phyloP scores from a whole-genome alignment of 2,329 filamentous ascomycete genomes.

The Teratosphaeria viscida region DNA sequence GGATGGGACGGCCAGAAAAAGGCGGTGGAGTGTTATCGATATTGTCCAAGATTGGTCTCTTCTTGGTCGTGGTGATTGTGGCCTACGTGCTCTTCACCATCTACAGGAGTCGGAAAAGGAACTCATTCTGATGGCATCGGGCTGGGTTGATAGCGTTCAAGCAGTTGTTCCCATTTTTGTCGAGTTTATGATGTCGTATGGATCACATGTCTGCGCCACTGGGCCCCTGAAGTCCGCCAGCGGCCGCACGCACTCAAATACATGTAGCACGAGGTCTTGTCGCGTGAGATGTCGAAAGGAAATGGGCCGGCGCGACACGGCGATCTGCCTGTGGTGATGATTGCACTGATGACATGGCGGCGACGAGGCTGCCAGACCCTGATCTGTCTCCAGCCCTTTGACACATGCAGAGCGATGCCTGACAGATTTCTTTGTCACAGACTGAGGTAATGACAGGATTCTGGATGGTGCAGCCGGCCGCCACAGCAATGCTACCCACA shows the following conservation, averaged over 20 bases:
- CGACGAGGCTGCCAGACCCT: neutral
- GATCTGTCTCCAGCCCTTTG: neutral
- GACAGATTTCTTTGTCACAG: neutral
- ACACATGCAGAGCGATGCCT: neutral
- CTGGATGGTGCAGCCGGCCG: neutral
- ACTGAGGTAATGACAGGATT: neutral
- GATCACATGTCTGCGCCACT: neutral
- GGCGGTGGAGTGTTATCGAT: constrained; percentile 57
- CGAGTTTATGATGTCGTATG: constrained; percentile 3
- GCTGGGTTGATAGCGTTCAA: constrained; percentile 8
- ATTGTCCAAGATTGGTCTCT: constrained; percentile 72
- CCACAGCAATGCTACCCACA: neutral
- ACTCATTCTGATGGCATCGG: constrained; percentile 31
- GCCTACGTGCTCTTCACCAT: constrained; percentile 78
- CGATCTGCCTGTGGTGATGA: neutral
- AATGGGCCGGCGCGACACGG: neutral
- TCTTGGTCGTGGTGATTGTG: constrained; percentile 59
- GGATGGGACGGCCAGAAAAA: constrained; percentile 2
- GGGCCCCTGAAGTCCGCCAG: too few relatives aligned
- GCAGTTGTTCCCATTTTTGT: constrained; percentile 1
- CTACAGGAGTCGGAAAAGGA: constrained; percentile 53
- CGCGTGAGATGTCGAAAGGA: neutral
- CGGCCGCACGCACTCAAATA: neutral
- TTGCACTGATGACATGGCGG: neutral
- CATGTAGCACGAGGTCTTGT: neutral